Conservation (phyloP, 768 basidiomycete genomes). For the Phaeolepiota aurea region DNA sequence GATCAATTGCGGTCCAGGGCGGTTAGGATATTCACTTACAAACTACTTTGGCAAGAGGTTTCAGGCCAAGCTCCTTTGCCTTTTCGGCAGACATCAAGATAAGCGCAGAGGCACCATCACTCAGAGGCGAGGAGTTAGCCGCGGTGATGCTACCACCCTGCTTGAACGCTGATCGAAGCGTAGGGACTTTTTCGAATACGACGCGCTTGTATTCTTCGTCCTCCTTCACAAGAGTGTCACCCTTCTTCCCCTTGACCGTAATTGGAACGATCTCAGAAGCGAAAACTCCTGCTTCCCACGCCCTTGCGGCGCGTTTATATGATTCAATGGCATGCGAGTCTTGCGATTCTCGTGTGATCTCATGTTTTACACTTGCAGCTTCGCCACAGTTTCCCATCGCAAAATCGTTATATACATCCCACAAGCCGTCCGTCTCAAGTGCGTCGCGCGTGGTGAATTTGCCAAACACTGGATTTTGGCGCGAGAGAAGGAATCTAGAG, state of each 20-base stretch:
- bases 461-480: constrained; percentile 78
- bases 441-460: constrained; percentile 86
- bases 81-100: constrained; percentile 93
- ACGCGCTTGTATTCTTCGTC: constrained; percentile 99
- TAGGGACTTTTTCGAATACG: constrained; percentile 88
- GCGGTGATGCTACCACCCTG: constrained; percentile 87
- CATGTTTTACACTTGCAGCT: constrained; percentile 69
- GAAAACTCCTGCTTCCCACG: constrained; percentile 85
- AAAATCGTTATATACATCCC: constrained; percentile 96
- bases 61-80: constrained; percentile 83
- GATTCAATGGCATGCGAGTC: constrained; percentile 93
- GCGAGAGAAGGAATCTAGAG: constrained; percentile 73
- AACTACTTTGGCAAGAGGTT: constrained; percentile 88
- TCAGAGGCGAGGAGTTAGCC: constrained; percentile 91
- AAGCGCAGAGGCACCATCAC: constrained; percentile 94
- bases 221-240: constrained; percentile 81
- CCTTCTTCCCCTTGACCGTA: constrained; percentile 90
- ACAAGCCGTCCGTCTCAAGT: constrained; percentile 86
- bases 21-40: constrained; percentile 48
- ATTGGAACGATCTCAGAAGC: constrained; percentile 85
- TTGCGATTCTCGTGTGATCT: constrained; percentile 79
- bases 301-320: constrained; percentile 86
- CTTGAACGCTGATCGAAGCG: constrained; percentile 85
- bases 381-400: constrained; percentile 99
- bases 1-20: constrained; percentile 5